Evolutionary conservation across 495 filamentous ascomycete species (phyloP).

Genomic region (Hyaloscypha variabilis): DNA sequence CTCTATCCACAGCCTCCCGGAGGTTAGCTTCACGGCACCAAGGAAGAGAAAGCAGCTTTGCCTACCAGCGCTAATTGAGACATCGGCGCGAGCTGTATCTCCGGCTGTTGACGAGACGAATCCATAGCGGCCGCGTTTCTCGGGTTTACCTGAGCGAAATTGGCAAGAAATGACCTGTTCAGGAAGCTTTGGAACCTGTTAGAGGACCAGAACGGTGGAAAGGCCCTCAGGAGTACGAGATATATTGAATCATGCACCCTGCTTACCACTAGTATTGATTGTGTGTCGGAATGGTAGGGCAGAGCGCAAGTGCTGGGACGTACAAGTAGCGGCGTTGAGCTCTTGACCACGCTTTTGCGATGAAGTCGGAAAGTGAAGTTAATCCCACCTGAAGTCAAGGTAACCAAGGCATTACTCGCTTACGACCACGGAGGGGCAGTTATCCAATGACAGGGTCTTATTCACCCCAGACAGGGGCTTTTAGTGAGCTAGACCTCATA

Average conservation of each 20-base stretch:
- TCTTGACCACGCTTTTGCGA: neutral
- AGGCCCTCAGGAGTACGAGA: no score
- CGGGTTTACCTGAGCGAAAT: neutral
- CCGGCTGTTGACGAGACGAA: neutral
- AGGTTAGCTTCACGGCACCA: neutral
- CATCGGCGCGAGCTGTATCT: neutral
- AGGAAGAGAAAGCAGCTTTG: neutral
- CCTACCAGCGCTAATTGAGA: neutral
- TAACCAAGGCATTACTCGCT: neutral
- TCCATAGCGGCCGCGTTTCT: neutral
- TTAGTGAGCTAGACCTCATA: neutral
- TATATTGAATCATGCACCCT: neutral
- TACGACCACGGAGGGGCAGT: neutral
- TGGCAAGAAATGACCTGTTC: no score
- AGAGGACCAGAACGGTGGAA: no score
- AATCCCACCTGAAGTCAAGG: neutral
- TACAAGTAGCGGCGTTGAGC: neutral
- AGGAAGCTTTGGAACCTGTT: no score
- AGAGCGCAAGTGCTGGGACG: neutral
- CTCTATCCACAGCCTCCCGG: constrained; percentile 24
- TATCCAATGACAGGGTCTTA: neutral
- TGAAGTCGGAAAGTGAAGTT: neutral
- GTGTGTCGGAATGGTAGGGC: neutral
- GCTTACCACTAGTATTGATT: constrained; percentile 12
- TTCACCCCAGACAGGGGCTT: neutral